These are phyloP conservation scores for Ceratobasidium sp. DNA, from an alignment of 1,284 basidiomycete genomes.

Conservation along the genomic window DNA sequence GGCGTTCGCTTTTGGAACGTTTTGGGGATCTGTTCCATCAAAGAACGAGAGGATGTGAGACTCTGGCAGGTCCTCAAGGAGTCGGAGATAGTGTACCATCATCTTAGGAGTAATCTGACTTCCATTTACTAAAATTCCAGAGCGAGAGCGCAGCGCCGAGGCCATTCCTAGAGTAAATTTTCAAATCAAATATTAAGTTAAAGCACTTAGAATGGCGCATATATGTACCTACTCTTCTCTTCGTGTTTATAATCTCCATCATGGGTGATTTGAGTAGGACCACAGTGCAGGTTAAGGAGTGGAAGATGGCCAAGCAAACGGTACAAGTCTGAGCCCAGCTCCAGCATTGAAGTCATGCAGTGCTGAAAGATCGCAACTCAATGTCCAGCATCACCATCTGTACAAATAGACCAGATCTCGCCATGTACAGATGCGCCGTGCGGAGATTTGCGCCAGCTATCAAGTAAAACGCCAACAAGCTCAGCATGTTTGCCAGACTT, in stretches of 20 bases:
- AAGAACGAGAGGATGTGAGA: conserved; percentile 11
- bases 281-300: conserved; percentile 6
- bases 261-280: conserved; percentile 9
- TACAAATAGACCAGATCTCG: conserved; percentile 13
- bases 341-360: conserved; percentile 6
- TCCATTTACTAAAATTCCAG: conserved; percentile 16
- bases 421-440: conserved; percentile 6
- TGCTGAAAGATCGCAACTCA: not conserved
- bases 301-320: not conserved
- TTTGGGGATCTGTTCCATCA: conserved; percentile 13
- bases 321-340: conserved; percentile 1
- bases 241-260: conserved; percentile 35
- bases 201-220: not conserved
- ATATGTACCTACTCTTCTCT: conserved; percentile 23
- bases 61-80: not conserved
- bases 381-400: conserved; percentile 21
- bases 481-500: not conserved
- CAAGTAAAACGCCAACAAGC: not conserved
- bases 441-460: conserved; percentile 8
- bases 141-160: conserved; percentile 6
- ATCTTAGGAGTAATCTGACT: conserved; percentile 9
- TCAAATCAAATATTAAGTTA: too few relatives aligned
- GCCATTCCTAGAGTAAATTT: too few relatives aligned
- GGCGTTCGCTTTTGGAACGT: conserved; percentile 17
- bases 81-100: not conserved